Evolutionary conservation across 2,329 filamentous ascomycete species (phyloP), one percentile per base, ranked within the genome.

Genomic region (Aspergillus aculeatus): DNA sequence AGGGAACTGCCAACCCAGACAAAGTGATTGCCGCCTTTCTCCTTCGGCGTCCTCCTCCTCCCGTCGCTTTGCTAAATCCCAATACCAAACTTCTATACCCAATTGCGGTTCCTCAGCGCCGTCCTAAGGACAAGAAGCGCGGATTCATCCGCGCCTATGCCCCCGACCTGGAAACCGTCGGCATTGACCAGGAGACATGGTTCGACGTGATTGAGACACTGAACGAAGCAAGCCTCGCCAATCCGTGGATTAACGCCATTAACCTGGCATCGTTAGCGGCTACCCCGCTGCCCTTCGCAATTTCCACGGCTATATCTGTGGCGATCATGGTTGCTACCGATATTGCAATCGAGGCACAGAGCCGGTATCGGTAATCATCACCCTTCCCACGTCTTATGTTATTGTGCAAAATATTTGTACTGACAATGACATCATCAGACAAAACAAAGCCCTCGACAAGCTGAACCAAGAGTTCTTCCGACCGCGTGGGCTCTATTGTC

Each of bases 121-220:
- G 58, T 12, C 58, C 58, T 2, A 57, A 55, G 7, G 35, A 32
- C 11, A 48, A 50, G 11, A 47, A 26, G 41, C 54, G 58, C 6
- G 58, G 58, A 4, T 60, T 57, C 26, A 51, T 60, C 14, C 48
- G 54, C 19, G 58, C 58, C 10, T 60, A 60, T 32, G 58, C 58
- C 9, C 58, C 54, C 2, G 50, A 47, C 21, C 24, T 60, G 23
- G 23, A 54, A 14, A 26, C 14, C 14, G 26, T 56, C 9, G 50
- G 58, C 14, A 54, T 60, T 3, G 44, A 50, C 44, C 50, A 60
- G 23, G 35, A 51, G 11, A 54, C 47, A 4, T 60, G 49, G 38
- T 47, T 57, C 3, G 55, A 52, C 5, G 32, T 57, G 4, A 26
- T 57, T 35, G 55, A 57, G 26, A 52, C 55, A n/a, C 24, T 51